A percentile compares a stretch with the other conserved stretches of the same genome.
Evolutionary conservation across 2,329 filamentous ascomycete species (phyloP).

Genomic region (Simplicillium aogashimaense): DNA sequence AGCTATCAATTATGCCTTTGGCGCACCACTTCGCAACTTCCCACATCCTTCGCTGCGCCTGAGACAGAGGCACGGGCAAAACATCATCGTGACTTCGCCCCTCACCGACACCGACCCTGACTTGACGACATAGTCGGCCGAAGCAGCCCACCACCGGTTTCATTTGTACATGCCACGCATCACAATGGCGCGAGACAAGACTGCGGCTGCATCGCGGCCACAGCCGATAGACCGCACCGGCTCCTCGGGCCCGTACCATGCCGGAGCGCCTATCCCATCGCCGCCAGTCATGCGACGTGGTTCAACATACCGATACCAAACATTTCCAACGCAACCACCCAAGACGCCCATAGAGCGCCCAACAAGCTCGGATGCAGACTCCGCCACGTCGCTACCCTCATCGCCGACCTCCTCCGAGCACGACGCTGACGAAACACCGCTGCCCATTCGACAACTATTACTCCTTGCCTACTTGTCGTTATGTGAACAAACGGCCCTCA

Average conservation of each 20-base stretch:
- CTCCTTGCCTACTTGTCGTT: slow-evolving; percentile 82
- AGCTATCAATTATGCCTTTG: no score
- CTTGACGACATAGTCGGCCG: background rate
- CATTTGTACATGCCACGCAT: no score
- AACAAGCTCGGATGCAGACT: slow-evolving; percentile 14
- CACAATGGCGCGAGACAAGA: slow-evolving; percentile 5
- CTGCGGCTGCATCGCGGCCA: slow-evolving; percentile 3
- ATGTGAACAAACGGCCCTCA: slow-evolving; percentile 90
- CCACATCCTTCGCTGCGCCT: no score
- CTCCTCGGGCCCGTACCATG: slow-evolving; percentile 40
- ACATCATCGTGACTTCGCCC: no score
- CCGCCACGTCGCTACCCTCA: slow-evolving; percentile 1
- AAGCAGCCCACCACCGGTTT: no score
- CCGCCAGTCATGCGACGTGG: slow-evolving; percentile 23
- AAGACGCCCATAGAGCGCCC: slow-evolving; percentile 48
- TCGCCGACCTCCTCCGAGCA: slow-evolving; percentile 15
- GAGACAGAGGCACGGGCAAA: no score
- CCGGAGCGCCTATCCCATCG: slow-evolving; percentile 37
- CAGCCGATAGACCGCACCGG: slow-evolving; percentile 7
- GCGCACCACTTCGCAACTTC: no score
- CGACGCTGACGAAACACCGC: slow-evolving; percentile 53
- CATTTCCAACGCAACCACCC: slow-evolving; percentile 68
- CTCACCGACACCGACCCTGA: background rate
- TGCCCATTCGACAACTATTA: slow-evolving; percentile 74
- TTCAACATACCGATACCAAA: slow-evolving; percentile 59